Evolutionary conservation across 2,329 filamentous ascomycete genomes (phyloP).

Genomic region (Aureobasidium sp.): DNA sequence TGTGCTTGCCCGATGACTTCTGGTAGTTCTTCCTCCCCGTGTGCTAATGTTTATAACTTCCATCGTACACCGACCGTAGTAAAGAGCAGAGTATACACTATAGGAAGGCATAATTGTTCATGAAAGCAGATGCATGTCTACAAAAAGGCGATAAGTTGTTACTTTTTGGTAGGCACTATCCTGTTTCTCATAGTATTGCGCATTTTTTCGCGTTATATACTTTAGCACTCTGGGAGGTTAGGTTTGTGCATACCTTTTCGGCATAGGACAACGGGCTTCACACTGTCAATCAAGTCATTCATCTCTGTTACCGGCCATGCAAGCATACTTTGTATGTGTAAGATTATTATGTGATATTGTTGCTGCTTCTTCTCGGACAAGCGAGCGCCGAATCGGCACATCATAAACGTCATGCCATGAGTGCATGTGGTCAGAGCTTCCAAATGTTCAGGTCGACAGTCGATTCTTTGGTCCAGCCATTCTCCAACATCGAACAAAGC

Average conservation of each 20-base stretch:
- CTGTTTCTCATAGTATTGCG: too few species aligned
- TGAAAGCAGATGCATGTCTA: too few species aligned
- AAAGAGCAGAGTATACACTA: too few species aligned
- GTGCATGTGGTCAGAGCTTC: slow-evolving; percentile 9
- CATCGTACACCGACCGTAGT: too few species aligned
- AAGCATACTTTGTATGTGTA: background rate
- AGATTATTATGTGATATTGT: background rate
- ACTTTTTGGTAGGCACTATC: too few species aligned
- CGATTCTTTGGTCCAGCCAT: background rate
- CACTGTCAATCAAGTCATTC: background rate
- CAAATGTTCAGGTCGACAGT: background rate
- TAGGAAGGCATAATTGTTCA: too few species aligned
- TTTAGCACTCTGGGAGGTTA: background rate
- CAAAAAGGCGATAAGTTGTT: too few species aligned
- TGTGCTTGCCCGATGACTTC: background rate
- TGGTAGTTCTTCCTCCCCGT: background rate
- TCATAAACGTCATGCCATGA: slow-evolving; percentile 5
- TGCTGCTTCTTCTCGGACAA: background rate
- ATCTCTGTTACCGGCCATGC: background rate
- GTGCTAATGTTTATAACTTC: too few species aligned
- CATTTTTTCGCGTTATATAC: too few species aligned
- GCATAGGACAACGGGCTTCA: background rate
- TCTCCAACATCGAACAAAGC: background rate
- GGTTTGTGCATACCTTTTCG: background rate
- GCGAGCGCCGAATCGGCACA: background rate